phyloP scores from a whole-genome alignment of 2,329 filamentous ascomycete genomes.

The Aspergillus ibericus region DNA sequence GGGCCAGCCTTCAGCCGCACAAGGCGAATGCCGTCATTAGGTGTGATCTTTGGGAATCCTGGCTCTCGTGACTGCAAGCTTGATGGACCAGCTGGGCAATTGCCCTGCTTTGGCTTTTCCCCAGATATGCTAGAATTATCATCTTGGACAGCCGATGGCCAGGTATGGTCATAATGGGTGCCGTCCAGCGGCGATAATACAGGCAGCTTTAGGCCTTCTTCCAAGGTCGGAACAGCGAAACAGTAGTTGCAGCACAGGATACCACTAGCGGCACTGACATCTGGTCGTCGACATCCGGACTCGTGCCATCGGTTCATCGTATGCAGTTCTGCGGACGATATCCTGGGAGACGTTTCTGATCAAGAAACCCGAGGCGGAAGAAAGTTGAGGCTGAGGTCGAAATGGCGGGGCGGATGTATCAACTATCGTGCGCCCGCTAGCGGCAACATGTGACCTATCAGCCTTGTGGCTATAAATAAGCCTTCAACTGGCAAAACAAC shows the following conservation, averaged over 20 bases:
- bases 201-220: neutral
- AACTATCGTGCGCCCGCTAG: no score
- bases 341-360: no score
- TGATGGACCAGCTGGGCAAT: neutral
- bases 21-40: constrained; percentile 5
- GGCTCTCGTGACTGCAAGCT: no score
- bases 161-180: neutral
- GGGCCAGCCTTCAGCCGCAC: neutral
- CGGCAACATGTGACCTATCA: no score
- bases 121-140: no score
- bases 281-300: constrained; percentile 1
- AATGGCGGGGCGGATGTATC: no score
- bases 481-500: no score
- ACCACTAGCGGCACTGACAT: neutral
- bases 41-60: neutral
- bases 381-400: no score
- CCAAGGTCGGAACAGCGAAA: neutral
- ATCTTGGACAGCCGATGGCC: neutral
- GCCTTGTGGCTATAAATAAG: no score
- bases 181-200: neutral
- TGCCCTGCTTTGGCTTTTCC: no score
- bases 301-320: constrained; percentile 5
- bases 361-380: no score
- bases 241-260: constrained; percentile 1
- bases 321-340: neutral